phyloP scores from a whole-genome alignment of 2,329 filamentous ascomycete species.

The Tolypocladium amazonense region DNA sequence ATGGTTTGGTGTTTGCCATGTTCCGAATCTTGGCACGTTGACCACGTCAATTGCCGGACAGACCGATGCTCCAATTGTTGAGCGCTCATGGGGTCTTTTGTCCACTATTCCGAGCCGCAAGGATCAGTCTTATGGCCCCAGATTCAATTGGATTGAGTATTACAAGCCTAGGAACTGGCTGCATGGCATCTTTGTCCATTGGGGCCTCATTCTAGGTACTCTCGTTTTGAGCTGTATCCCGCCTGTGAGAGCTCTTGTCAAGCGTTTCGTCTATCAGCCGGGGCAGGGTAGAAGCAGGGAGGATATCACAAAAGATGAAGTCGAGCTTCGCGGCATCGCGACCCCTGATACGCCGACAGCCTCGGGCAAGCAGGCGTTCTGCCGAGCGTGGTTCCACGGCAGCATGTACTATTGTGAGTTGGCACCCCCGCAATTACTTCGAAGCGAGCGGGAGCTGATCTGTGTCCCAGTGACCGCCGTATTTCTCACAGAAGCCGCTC shows the following conservation, averaged over 20 bases:
- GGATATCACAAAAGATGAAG: slow-evolving; percentile 42
- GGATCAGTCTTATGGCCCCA: slow-evolving; percentile 46
- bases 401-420: slow-evolving; percentile 54
- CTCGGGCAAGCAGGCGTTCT: slow-evolving; percentile 38
- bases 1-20: slow-evolving; percentile 36
- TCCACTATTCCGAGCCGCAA: slow-evolving; percentile 30
- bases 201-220: slow-evolving; percentile 30
- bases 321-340: slow-evolving; percentile 55
- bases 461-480: slow-evolving; percentile 48
- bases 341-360: slow-evolving; percentile 42
- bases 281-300: slow-evolving; percentile 45
- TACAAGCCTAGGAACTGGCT: slow-evolving; percentile 38
- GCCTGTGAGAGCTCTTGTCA: slow-evolving; percentile 33
- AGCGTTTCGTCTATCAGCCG: slow-evolving; percentile 36
- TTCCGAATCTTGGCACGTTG: slow-evolving; percentile 43
- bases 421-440: background rate
- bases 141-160: slow-evolving; percentile 48
- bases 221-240: slow-evolving; percentile 33
- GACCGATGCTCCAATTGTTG: slow-evolving; percentile 44
- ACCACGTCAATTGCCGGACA: slow-evolving; percentile 39
- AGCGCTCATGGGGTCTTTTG: slow-evolving; percentile 53
- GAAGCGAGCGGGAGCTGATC: background rate
- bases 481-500: slow-evolving; percentile 52
- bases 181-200: slow-evolving; percentile 38
- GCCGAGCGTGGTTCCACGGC: slow-evolving; percentile 45